Evolutionary conservation across 2,329 filamentous ascomycete species (phyloP).

Genomic region (Coniochaeta hoffmannii): DNA sequence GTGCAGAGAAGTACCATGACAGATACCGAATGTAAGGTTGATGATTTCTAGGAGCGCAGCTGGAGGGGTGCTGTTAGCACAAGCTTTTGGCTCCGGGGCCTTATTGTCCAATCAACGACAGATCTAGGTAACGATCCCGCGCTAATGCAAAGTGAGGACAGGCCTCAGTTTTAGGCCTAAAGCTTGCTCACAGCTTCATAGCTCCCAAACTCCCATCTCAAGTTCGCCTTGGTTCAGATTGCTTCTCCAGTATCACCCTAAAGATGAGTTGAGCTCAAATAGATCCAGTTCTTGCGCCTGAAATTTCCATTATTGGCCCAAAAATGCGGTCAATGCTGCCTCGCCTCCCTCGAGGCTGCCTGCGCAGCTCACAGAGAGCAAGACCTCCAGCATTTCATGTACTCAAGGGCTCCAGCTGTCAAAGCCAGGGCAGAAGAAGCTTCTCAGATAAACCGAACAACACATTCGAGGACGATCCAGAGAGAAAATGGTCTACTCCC

Average conservation of each 20-base stretch:
- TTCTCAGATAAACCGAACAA: background rate
- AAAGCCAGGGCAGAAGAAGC: background rate
- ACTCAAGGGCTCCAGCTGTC: background rate
- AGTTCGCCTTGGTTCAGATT: background rate
- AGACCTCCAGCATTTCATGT: background rate
- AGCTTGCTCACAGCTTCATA: background rate
- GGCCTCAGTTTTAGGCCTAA: background rate
- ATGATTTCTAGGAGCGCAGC: background rate
- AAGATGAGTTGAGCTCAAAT: background rate
- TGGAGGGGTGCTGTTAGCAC: background rate
- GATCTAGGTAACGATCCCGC: background rate
- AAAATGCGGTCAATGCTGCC: background rate
- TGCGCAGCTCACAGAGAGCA: background rate
- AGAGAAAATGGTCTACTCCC: slow-evolving; percentile 81
- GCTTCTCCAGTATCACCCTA: background rate
- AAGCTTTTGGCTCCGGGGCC: background rate
- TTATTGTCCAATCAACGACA: background rate
- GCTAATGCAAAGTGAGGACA: background rate
- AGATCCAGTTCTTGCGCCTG: background rate
- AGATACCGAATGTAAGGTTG: background rate
- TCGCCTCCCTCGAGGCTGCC: background rate
- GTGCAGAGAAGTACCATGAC: too few relatives aligned
- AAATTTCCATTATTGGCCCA: background rate
- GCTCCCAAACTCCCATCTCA: background rate
- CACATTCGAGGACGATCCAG: slow-evolving; percentile 15